Base-by-base conservation (phyloP, 306 rosid genomes). In the Vigna nakashimae region DNA sequence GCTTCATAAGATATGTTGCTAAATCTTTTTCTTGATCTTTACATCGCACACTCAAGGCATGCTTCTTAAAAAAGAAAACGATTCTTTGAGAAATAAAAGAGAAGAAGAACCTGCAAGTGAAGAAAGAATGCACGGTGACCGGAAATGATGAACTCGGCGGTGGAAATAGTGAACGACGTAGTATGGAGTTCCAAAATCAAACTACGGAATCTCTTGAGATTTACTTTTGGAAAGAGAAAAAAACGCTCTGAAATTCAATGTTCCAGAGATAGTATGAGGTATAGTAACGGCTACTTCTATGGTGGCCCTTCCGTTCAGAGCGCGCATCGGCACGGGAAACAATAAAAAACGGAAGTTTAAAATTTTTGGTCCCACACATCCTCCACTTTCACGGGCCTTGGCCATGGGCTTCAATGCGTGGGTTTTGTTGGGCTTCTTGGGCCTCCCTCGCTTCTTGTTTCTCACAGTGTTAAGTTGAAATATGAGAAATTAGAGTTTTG, bases 221-320 rank as follows among this genome's bases (percentile, higher is more conserved):
- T 49, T 28, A 53, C 9, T 14, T 13, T 20, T 65, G 17, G 56
- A 67, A 67, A 30, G 73, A 62, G 70, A 46, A n/a, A 42, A 34
- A 52, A 79, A 24, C 62, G 75, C 75, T 43, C 17, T 32, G 24
- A 50, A 24, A 26, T 69, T 15, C 6, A 26, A 43, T 40, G 48
- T 42, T n/a, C 18, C 17, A 26, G 79, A 46, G 24, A 71, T 0
- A 15, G 9, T 5, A 18, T 6, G 30, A 32, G 15, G 56, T 32
- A 46, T 60, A 64, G 90, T 84, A 88, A 86, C 90, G 92, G 88
- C 81, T 86, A 88, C 84, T 80, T 80, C 64, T 36, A 50, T 71
- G 71, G 69, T 81, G 81, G 69, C 58, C 75, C 84, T 69, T 85
- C 76, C 69, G 75, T 69, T 78, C 79, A 48, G 62, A 51, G 80